Evolutionary conservation across 208 protist species (phyloP), one percentile per base, ranked within the genome.

Genomic region (Crithidia thermophila): DNA sequence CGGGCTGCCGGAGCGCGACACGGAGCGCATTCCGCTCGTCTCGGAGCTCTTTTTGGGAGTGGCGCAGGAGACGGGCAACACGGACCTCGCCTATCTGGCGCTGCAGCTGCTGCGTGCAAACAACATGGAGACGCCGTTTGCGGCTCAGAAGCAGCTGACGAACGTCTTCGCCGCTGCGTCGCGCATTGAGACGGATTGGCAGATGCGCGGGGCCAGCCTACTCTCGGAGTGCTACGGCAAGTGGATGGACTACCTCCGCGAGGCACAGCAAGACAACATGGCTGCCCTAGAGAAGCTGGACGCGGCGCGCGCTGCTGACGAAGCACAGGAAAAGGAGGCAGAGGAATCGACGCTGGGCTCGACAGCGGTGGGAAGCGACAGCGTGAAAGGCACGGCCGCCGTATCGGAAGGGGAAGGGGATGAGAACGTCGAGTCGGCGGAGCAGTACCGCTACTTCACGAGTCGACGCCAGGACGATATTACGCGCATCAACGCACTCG

Each of bases 101-200:
- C 70, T 93, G 45, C 90, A 95, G 75, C 82, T 95, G 28, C 77
- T 95, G 31, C 90, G 90, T 43, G 87, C 87, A 8, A 92, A 95
- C 66, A 68, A 86, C 55, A 84, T 95, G 52, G 42, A 76, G 11
- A 79, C 86, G 2, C 87, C 90, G 11, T 93, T 91, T 57, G 59
- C 75, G 5, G 82, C 85, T 6, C 90, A 95, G 74, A 95, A 95
- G 64, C 79, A 90, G 62, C 66, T 95, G 20, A 93, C 90, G 7
- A 95, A 90, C 62, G 90, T 93, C 18, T 95, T 95, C 59, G 72
- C 90, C 7, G 76, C 83, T 5, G 70, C 83, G 13, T 81, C 84
- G n/a, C 82, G 90, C 7, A 86, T 93, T 36, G 55, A 89, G 52
- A 95, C 78, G 11, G 90, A 95, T 49, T 95, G 90, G 87, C 80